These are phyloP conservation scores for Aspergillus arachidicola DNA, from an alignment of 2,329 filamentous ascomycete genomes.

Conservation along the genomic window DNA sequence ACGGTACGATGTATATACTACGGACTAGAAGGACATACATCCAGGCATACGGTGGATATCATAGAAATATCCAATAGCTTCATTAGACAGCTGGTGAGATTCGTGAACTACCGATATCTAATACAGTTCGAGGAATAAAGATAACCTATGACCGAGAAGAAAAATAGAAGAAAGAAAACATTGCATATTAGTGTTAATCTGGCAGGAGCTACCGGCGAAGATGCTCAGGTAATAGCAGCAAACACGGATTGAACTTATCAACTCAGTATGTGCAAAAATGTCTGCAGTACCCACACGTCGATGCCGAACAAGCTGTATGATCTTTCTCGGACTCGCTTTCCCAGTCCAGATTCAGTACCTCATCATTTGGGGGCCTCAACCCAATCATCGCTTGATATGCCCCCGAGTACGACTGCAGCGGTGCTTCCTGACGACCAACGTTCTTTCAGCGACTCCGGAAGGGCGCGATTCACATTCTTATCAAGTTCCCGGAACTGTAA, in stretches of 20 bases:
- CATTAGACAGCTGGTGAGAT: too few relatives aligned
- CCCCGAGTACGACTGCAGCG: neutral
- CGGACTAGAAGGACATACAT: too few relatives aligned
- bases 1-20: too few relatives aligned
- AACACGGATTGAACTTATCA: neutral
- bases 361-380: neutral
- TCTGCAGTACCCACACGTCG: conserved; percentile 9
- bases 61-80: too few relatives aligned
- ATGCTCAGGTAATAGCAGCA: too few relatives aligned
- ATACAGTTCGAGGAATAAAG: too few relatives aligned
- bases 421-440: neutral
- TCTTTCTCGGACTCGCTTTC: conserved; percentile 6
- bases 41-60: too few relatives aligned
- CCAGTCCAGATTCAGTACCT: neutral
- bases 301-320: conserved; percentile 11
- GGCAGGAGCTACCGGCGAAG: too few relatives aligned
- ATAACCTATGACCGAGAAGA: too few relatives aligned
- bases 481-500: conserved; percentile 10
- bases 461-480: neutral
- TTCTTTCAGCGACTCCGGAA: conserved; percentile 1
- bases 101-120: too few relatives aligned
- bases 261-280: conserved; percentile 7
- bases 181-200: too few relatives aligned
- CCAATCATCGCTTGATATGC: neutral
- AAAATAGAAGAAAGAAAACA: too few relatives aligned